Base-by-base conservation (phyloP, 257 asterid genomes). In the Solanum boliviense region DNA sequence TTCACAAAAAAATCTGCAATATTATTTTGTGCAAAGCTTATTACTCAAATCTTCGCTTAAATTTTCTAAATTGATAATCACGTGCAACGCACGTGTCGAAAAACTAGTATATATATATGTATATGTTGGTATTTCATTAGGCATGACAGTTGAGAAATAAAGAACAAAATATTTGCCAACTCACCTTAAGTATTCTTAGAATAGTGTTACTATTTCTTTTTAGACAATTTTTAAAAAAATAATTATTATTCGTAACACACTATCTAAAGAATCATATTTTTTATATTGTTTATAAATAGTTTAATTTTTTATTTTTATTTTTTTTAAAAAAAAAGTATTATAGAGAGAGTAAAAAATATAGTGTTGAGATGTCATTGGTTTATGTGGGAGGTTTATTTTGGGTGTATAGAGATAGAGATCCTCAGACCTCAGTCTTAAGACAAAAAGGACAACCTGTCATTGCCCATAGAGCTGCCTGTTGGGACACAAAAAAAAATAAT, bases 401-500 rank as follows among this genome's bases (percentile, higher is more conserved):
- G 95, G 93, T 73, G 82, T 35, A 41, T 35, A 4, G 29, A 34
- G 46, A 73, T 73, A 73, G 82, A 73, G 82, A 34, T 34, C 82
- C 48, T 73, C 82, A 73, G 9, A 18, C 15, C 48, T 73, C 82
- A 74, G 18, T 35, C 8, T 44, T 74, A 91, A 76, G 86, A 90
- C 87, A 91, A 87, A 90, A 92, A 89, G 86, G 94, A 92, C 94
- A 93, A 92, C 84, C 91, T 91, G 91, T 87, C 93, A 89, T 90
- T 85, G 88, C 31, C 52, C 86, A 88, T 87, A 88, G 60, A 21
- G 70, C 52, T 85, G 87, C 71, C 88, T 87, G 46, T 83, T 38
- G 58, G 62, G 90, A 35, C 82, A 74, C 65, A 3, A 35, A 32
- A 73, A 12, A 34, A 13, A 20, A 73, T 5, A 74, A 74, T 21